These are phyloP conservation scores for Chlorophyllum brunneum DNA, from an alignment of 768 basidiomycete genomes.

Conservation along the genomic window DNA sequence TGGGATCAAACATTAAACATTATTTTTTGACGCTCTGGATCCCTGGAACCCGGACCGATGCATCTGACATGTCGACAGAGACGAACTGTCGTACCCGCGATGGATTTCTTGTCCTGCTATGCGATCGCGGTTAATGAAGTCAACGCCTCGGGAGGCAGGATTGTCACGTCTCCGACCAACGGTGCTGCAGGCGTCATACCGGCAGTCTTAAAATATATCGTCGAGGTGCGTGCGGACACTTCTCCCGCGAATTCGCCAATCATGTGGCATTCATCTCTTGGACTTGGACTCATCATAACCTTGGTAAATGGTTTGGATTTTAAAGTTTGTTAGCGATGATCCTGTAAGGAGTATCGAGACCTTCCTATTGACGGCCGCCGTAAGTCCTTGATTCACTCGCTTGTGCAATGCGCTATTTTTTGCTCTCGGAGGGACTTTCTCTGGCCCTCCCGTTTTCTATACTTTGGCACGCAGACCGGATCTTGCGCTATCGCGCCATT, in stretches of 20 bases:
- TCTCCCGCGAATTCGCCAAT: too few relatives aligned
- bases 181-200: slow-evolving; percentile 95
- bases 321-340: slow-evolving; percentile 84
- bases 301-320: slow-evolving; percentile 12
- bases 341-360: slow-evolving; percentile 84
- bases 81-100: slow-evolving; percentile 84
- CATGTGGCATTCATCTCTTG: neutral
- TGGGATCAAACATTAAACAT: neutral
- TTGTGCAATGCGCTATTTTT: neutral
- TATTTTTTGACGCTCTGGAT: too few relatives aligned
- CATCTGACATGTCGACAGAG: slow-evolving; percentile 41
- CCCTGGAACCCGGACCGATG: neutral
- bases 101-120: slow-evolving; percentile 92
- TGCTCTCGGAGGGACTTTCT: slow-evolving; percentile 1
- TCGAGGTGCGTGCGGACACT: slow-evolving; percentile 61
- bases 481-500: too few relatives aligned
- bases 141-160: slow-evolving; percentile 88
- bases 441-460: too few relatives aligned
- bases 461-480: too few relatives aligned
- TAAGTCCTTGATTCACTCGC: slow-evolving; percentile 29
- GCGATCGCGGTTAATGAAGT: slow-evolving; percentile 96
- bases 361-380: slow-evolving; percentile 86
- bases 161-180: slow-evolving; percentile 93
- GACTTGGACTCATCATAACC: neutral
- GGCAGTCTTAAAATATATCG: slow-evolving; percentile 83